These are phyloP conservation scores for Suhomyces terraborum DNA, from an alignment of 1,139 yeast genomes.

Conservation along the genomic window DNA sequence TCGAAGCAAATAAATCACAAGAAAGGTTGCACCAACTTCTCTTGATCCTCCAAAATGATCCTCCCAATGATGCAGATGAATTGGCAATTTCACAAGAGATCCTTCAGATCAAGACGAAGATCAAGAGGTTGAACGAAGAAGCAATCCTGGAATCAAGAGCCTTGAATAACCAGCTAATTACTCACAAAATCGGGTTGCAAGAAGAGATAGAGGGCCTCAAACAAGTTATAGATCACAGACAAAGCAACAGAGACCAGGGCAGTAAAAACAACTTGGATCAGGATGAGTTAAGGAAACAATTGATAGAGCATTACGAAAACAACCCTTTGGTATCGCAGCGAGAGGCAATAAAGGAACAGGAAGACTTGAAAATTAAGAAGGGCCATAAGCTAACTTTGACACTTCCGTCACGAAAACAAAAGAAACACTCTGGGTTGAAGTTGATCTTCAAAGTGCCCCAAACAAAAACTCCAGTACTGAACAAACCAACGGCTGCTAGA, in stretches of 20 bases:
- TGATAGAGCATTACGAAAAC: constrained; percentile 37
- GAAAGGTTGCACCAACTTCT: constrained; percentile 14
- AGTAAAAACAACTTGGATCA: constrained; percentile 15
- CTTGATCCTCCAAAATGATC: constrained; percentile 8
- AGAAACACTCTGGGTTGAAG: constrained; percentile 11
- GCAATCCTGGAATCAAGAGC: constrained; percentile 39
- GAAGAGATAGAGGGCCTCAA: constrained; percentile 37
- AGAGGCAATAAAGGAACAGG: constrained; percentile 42
- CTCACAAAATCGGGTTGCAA: constrained; percentile 32
- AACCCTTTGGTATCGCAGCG: constrained; percentile 42
- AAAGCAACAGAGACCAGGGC: constrained; percentile 16
- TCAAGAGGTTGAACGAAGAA: constrained; percentile 27
- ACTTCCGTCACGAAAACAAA: constrained; percentile 1
- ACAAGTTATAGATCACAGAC: constrained; percentile 18
- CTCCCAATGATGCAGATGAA: constrained; percentile 6
- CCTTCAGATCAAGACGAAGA: constrained; percentile 15
- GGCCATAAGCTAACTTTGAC: not conserved
- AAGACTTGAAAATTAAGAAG: constrained; percentile 11
- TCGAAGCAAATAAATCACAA: constrained; percentile 27
- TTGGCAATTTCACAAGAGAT: constrained; percentile 15
- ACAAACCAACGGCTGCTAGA: constrained; percentile 2
- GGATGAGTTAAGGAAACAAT: constrained; percentile 33
- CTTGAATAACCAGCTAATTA: constrained; percentile 35
- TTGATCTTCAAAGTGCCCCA: constrained; percentile 14
- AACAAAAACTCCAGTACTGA: not conserved